phyloP scores from a whole-genome alignment of 768 basidiomycete species.

The Xanthoconium stramineum region DNA sequence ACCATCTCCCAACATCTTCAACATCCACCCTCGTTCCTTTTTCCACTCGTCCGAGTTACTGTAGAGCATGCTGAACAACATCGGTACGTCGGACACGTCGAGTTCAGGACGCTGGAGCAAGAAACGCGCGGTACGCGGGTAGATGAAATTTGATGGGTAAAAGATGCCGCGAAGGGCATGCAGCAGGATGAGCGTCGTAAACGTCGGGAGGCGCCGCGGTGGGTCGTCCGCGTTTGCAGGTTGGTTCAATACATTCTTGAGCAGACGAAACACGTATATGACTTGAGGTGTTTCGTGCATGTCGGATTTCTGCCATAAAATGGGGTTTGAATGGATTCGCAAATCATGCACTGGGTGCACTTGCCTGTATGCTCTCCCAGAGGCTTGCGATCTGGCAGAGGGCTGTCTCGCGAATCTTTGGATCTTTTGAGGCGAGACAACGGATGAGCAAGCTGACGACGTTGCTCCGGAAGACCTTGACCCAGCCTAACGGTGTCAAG shows the following conservation, averaged over 20 bases:
- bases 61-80: conserved; percentile 88
- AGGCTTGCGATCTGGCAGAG: conserved; percentile 59
- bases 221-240: conserved; percentile 45
- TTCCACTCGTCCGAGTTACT: conserved; percentile 77
- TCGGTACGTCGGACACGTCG: conserved; percentile 80
- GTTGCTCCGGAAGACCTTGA: conserved; percentile 82
- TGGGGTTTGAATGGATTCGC: not conserved
- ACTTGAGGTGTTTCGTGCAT: conserved; percentile 80
- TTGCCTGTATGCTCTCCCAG: conserved; percentile 61
- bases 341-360: no score
- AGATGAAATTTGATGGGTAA: conserved; percentile 85
- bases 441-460: conserved; percentile 70
- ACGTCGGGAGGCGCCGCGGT: conserved; percentile 65
- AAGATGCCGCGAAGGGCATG: conserved; percentile 82
- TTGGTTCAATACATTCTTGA: conserved; percentile 16
- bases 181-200: conserved; percentile 75
- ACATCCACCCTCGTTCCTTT: conserved; percentile 87
- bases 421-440: conserved; percentile 65
- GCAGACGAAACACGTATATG: conserved; percentile 57
- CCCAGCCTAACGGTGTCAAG: conserved; percentile 65
- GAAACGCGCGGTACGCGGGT: conserved; percentile 83
- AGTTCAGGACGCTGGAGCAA: conserved; percentile 84
- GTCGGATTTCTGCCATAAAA: conserved; percentile 45
- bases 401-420: conserved; percentile 56
- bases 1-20: conserved; percentile 78